Base-by-base conservation (phyloP, 208 protist genomes). In the Leishmania tropica region DNA sequence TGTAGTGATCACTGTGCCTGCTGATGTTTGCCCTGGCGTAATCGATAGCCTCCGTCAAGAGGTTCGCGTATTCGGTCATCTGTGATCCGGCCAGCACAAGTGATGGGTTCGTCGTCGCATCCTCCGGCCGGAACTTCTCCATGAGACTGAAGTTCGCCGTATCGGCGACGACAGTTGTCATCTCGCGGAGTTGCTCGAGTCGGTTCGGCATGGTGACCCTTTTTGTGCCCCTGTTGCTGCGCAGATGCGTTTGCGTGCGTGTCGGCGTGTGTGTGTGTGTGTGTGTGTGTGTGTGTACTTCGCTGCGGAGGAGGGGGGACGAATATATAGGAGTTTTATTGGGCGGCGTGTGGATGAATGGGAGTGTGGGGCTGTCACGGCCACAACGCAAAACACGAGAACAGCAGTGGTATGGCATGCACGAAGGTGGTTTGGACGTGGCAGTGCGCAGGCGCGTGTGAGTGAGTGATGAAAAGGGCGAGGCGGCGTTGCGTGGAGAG, bases 71-170 rank as follows among this genome's bases (percentile, higher is more conserved):
- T 88, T 97, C 83, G 53, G 90, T 85, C 73, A 98, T 84, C 82
- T 98, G 88, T 58, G 96, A 93, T 47, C 98, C 98, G 37, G 86
- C 88, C 19, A 98, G 92, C 17, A 99, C 90, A 21, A 99, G 96
- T 53, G 98, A 99, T 45, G 99, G 99, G 89, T 99, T 99, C 40
- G 99, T 99, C 28, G 99, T 99, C 53, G 98, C 97, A 90, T 99
- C 99, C 82, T 98, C 91, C 42, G 98, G 97, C 71, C 91, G 87
- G 90, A 94, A 99, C 84, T 99, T 90, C 13, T 76, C 90, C 58
- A 99, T 97, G 7, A 94, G 87, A 65, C 92, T 90, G 83, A 99
- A 99, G 88, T 99, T 97, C n/a, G 98, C 99, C 17, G 99, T 99
- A 90, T 99, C 99, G 13, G 98, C 97, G 7, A 99, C 98, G 67